Evolutionary conservation across 140 eudicot species (phyloP).

Genomic region (Flaveria floridana): DNA sequence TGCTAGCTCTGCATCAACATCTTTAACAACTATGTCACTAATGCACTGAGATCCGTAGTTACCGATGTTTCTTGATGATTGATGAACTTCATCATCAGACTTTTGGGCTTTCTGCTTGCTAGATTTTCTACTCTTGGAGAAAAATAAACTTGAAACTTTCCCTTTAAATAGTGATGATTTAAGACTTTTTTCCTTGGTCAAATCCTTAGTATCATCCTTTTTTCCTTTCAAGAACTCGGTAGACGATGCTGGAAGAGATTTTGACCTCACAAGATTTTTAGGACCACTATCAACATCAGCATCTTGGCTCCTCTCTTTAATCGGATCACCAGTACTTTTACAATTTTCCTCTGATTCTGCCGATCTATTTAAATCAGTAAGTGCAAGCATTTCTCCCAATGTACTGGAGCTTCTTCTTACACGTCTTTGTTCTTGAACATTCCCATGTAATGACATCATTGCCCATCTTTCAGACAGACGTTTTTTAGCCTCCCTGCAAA

Average conservation of each 20-base stretch:
- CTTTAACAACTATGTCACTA: constrained; percentile 27
- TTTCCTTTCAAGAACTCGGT: constrained; percentile 39
- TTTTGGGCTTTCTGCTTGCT: constrained; percentile 53
- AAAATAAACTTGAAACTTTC: constrained; percentile 81
- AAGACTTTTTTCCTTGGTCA: constrained; percentile 42
- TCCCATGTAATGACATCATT: constrained; percentile 76
- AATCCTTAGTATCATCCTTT: constrained; percentile 48
- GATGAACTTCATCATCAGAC: constrained; percentile 41
- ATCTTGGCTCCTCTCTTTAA: constrained; percentile 29
- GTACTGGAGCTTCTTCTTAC: constrained; percentile 84
- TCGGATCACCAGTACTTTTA: constrained; percentile 30
- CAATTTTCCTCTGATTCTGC: constrained; percentile 37
- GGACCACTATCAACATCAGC: constrained; percentile 44
- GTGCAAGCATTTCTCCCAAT: constrained; percentile 99
- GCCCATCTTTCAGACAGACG: constrained; percentile 99
- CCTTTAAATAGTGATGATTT: constrained; percentile 60
- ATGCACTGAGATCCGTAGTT: constrained; percentile 35
- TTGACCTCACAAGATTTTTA: constrained; percentile 69
- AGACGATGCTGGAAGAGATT: constrained; percentile 80
- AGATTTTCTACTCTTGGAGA: constrained; percentile 67
- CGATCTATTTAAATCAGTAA: constrained; percentile 65
- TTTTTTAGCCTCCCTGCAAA: constrained; percentile 91
- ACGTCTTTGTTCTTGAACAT: constrained; percentile 63
- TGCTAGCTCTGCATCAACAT: constrained; percentile 27
- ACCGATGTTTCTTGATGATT: constrained; percentile 35